Evolutionary conservation across 2,329 filamentous ascomycete genomes (phyloP).

Genomic region (Phyllosticta citribraziliensis): DNA sequence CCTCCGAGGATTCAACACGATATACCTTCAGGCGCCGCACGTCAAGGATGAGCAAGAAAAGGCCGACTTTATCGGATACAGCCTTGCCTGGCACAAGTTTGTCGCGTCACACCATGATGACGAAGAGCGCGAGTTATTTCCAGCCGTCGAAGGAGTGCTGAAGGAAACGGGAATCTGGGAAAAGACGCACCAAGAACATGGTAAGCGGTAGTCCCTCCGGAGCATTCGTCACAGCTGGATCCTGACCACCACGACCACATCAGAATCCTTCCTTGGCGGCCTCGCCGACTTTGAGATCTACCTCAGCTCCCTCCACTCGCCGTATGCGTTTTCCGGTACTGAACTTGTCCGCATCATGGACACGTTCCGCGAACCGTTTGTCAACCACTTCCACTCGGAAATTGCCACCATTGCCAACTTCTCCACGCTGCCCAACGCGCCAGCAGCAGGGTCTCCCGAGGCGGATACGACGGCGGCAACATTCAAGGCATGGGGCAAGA

Average conservation of each 20-base stretch:
- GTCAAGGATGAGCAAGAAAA: conserved; percentile 21
- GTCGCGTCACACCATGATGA: conserved; percentile 29
- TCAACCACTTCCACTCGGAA: conserved; percentile 25
- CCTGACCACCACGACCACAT: neutral
- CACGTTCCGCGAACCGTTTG: conserved; percentile 19
- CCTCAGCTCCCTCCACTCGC: conserved; percentile 15
- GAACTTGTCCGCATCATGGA: conserved; percentile 21
- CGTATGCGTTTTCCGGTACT: conserved; percentile 17
- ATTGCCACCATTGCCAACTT: conserved; percentile 24
- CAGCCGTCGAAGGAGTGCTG: conserved; percentile 22
- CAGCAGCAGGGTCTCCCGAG: conserved; percentile 34
- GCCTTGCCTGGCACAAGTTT: conserved; percentile 24
- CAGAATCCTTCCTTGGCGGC: conserved; percentile 22
- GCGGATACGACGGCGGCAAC: conserved; percentile 38
- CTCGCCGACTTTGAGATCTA: conserved; percentile 19
- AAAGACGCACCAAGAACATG: conserved; percentile 25
- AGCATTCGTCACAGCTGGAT: neutral
- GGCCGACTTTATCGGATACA: conserved; percentile 27
- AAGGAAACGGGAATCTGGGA: conserved; percentile 21
- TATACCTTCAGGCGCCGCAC: conserved; percentile 29
- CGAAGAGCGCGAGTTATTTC: conserved; percentile 27
- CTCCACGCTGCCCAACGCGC: conserved; percentile 42
- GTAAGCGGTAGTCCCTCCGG: conserved; percentile 12
- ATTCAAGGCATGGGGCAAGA: conserved; percentile 55
- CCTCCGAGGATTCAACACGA: conserved; percentile 31